Evolutionary conservation across 257 asterid species (phyloP).

Genomic region (Salvia hispanica): DNA sequence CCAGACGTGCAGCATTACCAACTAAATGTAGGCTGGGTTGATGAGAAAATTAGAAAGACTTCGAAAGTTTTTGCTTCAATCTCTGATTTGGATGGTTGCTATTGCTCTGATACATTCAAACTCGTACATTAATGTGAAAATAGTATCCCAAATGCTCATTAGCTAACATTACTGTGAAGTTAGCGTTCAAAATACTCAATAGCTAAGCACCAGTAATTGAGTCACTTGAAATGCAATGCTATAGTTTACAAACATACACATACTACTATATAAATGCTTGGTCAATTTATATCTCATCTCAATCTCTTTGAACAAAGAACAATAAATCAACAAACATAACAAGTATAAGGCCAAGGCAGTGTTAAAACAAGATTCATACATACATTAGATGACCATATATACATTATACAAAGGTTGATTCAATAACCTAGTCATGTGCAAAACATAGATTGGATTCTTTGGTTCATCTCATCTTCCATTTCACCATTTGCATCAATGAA

Average conservation of each 20-base stretch:
- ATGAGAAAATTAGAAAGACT: constrained; percentile 2
- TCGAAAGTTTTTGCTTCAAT: not conserved
- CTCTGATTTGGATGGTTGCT: not conserved
- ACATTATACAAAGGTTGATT: not conserved
- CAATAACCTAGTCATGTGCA: not conserved
- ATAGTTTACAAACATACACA: not conserved
- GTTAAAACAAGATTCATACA: not conserved
- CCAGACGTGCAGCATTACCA: not conserved
- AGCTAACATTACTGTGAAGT: constrained; percentile 15
- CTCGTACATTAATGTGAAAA: not conserved
- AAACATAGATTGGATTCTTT: constrained; percentile 18
- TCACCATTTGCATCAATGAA: not conserved
- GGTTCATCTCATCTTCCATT: constrained; percentile 13
- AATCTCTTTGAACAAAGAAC: not conserved
- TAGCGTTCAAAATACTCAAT: not conserved
- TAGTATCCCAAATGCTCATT: not conserved
- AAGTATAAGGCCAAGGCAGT: not conserved
- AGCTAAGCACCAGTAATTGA: not conserved
- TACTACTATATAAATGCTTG: not conserved
- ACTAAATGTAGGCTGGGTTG: not conserved
- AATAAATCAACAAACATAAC: not conserved
- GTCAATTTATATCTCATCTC: constrained; percentile 1
- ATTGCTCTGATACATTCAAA: not conserved
- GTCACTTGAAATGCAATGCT: constrained; percentile 3
- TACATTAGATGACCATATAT: not conserved